A percentile compares a stretch with the other conserved stretches of the same genome.
Conservation (phyloP, 2,329 filamentous ascomycete species). For the Microdochium paspali region DNA sequence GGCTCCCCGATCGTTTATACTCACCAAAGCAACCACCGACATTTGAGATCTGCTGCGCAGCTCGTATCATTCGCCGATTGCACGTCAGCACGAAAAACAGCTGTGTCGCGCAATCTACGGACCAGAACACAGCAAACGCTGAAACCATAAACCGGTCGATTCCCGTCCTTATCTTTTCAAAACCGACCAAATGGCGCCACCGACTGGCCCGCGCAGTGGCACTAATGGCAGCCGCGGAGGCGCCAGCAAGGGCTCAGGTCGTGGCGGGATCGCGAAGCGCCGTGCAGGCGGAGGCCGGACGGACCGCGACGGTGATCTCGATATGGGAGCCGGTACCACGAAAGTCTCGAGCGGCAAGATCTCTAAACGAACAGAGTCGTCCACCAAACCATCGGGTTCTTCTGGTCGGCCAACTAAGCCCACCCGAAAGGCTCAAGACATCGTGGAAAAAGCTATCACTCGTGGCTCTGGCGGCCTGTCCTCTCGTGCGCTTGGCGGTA, state of each 20-base stretch:
- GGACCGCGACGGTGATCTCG: slow-evolving; percentile 50
- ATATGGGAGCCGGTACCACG: slow-evolving; percentile 39
- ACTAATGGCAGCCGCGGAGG: slow-evolving; percentile 4
- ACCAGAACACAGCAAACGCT: no score
- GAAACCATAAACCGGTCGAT: no score
- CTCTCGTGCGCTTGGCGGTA: slow-evolving; percentile 23
- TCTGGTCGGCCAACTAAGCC: slow-evolving; percentile 13
- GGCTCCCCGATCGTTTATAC: no score
- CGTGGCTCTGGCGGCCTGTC: slow-evolving; percentile 21
- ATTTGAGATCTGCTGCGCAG: no score
- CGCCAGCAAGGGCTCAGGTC: slow-evolving; percentile 12
- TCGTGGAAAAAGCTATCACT: slow-evolving; percentile 31
- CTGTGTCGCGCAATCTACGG: no score
- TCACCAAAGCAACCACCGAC: no score
- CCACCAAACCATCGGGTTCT: slow-evolving; percentile 7
- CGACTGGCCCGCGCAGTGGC: slow-evolving; percentile 10
- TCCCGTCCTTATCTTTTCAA: not conserved
- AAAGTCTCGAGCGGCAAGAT: slow-evolving; percentile 20
- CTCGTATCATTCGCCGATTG: no score
- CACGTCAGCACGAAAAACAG: no score
- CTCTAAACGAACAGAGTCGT: slow-evolving; percentile 11
- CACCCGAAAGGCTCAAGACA: slow-evolving; percentile 26
- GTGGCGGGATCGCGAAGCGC: slow-evolving; percentile 43
- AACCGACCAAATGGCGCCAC: slow-evolving; percentile 2
- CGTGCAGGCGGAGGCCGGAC: slow-evolving; percentile 26